These are phyloP conservation scores for Sphagnum contortum DNA, from an alignment of 225 moss, liverwort and hornwort genomes.

Conservation along the genomic window DNA sequence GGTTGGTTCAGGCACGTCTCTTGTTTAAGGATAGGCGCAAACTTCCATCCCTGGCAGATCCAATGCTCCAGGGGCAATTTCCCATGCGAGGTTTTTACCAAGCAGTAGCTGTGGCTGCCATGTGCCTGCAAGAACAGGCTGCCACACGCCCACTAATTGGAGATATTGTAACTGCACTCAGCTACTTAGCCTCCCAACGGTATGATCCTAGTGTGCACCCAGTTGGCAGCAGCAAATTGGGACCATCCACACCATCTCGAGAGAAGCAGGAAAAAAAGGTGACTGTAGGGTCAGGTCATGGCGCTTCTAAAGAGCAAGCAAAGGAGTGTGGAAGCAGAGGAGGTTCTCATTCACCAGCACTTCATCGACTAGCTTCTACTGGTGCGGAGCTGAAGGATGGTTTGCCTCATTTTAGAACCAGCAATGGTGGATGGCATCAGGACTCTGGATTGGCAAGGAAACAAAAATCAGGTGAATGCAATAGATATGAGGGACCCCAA, in stretches of 20 bases:
- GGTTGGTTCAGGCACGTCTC: slow-evolving; percentile 70
- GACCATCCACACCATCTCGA: slow-evolving; percentile 86
- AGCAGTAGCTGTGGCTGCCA: slow-evolving; percentile 92
- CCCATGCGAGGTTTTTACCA: slow-evolving; percentile 97
- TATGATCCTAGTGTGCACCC: slow-evolving; percentile 96
- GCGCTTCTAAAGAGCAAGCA: slow-evolving; percentile 63
- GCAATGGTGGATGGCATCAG: slow-evolving; percentile 56
- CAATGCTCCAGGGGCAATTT: slow-evolving; percentile 89
- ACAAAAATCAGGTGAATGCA: slow-evolving; percentile 89
- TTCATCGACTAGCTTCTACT: slow-evolving; percentile 69
- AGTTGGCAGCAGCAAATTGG: slow-evolving; percentile 81
- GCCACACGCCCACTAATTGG: slow-evolving; percentile 90
- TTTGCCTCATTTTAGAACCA: slow-evolving; percentile 32
- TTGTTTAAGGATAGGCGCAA: slow-evolving; percentile 92
- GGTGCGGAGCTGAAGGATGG: slow-evolving; percentile 63
- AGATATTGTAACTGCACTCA: slow-evolving; percentile 92
- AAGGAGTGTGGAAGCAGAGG: slow-evolving; percentile 59
- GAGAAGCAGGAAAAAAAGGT: slow-evolving; percentile 85
- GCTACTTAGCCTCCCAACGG: slow-evolving; percentile 94
- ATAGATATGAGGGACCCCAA: slow-evolving; percentile 69
- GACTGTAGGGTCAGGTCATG: slow-evolving; percentile 45
- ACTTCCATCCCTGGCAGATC: slow-evolving; percentile 98
- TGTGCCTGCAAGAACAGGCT: slow-evolving; percentile 99
- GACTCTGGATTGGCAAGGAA: slow-evolving; percentile 68
- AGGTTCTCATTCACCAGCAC: slow-evolving; percentile 74